A percentile compares a stretch with the other conserved stretches of the same genome.
Conservation (phyloP, 305 asterid genomes). For the Fraxinus baroniana region DNA sequence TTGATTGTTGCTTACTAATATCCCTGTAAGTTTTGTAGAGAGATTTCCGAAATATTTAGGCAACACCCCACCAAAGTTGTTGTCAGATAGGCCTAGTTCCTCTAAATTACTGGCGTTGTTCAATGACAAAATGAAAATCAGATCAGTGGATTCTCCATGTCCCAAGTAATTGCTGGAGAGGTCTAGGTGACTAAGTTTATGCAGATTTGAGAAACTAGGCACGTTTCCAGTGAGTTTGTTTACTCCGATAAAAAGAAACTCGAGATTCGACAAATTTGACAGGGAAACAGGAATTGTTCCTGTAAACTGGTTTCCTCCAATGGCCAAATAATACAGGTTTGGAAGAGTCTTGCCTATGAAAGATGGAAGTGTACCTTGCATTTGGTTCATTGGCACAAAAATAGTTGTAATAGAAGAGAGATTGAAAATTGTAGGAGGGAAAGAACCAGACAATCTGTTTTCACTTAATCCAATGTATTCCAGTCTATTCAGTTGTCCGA, state of each 20-base stretch:
- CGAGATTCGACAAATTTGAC: slow-evolving; percentile 42
- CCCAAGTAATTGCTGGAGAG: slow-evolving; percentile 29
- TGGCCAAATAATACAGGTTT: slow-evolving; percentile 24
- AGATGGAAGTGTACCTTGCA: slow-evolving; percentile 30
- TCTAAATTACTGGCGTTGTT: slow-evolving; percentile 24
- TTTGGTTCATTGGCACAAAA: slow-evolving; percentile 24
- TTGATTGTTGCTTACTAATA: slow-evolving; percentile 31
- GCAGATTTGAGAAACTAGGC: not conserved
- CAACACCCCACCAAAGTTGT: slow-evolving; percentile 31
- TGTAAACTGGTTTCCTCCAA: slow-evolving; percentile 31
- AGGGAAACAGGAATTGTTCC: slow-evolving; percentile 35
- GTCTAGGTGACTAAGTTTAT: not conserved
- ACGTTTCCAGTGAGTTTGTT: slow-evolving; percentile 27
- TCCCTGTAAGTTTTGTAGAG: slow-evolving; percentile 23
- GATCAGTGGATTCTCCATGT: slow-evolving; percentile 27
- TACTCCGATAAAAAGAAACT: slow-evolving; percentile 23
- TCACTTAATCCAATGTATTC: slow-evolving; percentile 30
- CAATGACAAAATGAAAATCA: slow-evolving; percentile 34
- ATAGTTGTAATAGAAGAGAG: slow-evolving; percentile 29
- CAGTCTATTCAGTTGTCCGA: slow-evolving; percentile 24
- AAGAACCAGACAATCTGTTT: slow-evolving; percentile 30
- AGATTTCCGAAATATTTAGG: slow-evolving; percentile 37
- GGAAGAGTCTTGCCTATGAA: slow-evolving; percentile 31
- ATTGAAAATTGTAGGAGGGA: slow-evolving; percentile 34
- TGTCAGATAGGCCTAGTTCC: slow-evolving; percentile 32